Evolutionary conservation across 129 eudicot genomes (phyloP).

Genomic region (Logfia minima): DNA sequence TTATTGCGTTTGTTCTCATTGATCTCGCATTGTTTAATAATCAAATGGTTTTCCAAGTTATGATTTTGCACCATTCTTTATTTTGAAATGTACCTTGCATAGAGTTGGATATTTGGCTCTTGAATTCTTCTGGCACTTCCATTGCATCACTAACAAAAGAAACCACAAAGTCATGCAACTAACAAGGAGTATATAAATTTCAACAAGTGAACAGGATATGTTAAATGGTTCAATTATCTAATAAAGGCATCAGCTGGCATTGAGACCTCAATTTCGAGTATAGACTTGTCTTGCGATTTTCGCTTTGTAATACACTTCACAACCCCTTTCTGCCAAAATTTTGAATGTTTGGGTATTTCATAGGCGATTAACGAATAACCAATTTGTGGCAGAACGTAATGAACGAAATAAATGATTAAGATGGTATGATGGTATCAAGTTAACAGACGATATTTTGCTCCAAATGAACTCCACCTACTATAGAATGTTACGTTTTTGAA

Average conservation of each 20-base stretch:
- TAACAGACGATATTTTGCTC: too few species aligned
- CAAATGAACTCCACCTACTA: too few species aligned
- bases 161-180: background rate
- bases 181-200: background rate
- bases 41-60: background rate
- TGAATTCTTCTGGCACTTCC: slow-evolving; percentile 57
- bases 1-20: too few species aligned
- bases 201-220: background rate
- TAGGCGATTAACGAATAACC: background rate
- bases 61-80: background rate
- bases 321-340: slow-evolving; percentile 46
- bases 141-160: slow-evolving; percentile 54
- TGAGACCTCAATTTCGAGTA: too few species aligned
- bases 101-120: slow-evolving; percentile 43
- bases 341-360: too few species aligned
- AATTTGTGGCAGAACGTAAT: background rate
- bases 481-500: too few species aligned
- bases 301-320: slow-evolving; percentile 54
- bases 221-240: slow-evolving; percentile 41
- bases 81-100: slow-evolving; percentile 40
- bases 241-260: slow-evolving; percentile 62
- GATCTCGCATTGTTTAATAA: background rate
- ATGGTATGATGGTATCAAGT: background rate
- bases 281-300: too few species aligned
- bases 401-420: background rate